Base-by-base conservation (phyloP, 495 filamentous ascomycete species). In the Trichoderma erinaceum region DNA sequence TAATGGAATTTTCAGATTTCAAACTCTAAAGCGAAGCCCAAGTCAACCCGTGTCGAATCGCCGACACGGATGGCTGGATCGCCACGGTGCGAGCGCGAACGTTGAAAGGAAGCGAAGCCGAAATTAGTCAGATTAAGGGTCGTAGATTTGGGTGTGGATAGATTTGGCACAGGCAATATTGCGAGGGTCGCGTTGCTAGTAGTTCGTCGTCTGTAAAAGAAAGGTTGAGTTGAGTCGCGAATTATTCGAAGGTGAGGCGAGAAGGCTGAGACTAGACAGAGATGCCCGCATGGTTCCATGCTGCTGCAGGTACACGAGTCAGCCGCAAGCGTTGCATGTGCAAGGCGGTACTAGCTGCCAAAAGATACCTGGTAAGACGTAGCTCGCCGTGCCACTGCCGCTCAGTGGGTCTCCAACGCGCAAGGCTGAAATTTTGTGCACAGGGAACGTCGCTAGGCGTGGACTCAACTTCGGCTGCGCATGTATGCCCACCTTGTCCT, bases 211-310 rank as follows among this genome's bases (percentile, higher is more conserved):
- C 16, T n/a, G 16, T 13, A 43, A 25, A 61, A 32, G 66, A 67
- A 67, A 67, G 46, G 18, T 8, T 38, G 5, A 38, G 35, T 38
- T 38, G n/a, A n/a, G 56, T 61, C 25, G 56, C 56, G 56, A 61
- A 61, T 61, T 11, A 23, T 10, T 61, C 13, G 12, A 61, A 16
- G 25, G 12, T 25, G 12, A 61, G 73, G 70, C 70, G 70, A 73
- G 71, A 66, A 73, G 74, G 73, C 73, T 75, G 73, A 74, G 41
- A 38, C 35, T 38, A 23, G 38, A 64, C 41, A 67, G 48, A 12
- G 63, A 29, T 61, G 56, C 16, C 56, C 25, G 13, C 23, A 13
- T 61, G 23, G 56, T 61, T 32, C 56, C 56, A 18, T 6, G 25
- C 25, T 21, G 7, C 56, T 61, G 56, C 56, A 61, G 56, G 56